Base-by-base conservation (phyloP, 805 yeast species). In the Candida maltosa region DNA sequence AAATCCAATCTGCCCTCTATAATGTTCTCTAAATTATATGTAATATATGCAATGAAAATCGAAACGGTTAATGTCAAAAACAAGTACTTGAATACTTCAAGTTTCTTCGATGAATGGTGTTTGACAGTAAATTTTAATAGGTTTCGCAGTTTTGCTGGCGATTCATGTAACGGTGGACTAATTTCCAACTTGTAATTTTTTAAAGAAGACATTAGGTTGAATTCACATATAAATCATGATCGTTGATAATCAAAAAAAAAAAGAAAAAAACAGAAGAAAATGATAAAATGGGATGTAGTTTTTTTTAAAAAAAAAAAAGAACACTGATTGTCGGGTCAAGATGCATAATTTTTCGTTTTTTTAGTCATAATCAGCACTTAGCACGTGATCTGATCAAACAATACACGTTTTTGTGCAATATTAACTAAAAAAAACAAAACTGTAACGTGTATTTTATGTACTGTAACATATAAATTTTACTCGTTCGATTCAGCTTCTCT, bases 141-240 rank as follows among this genome's bases (percentile, higher is more conserved):
- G 29, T 38, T 47, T 16, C 39, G 36, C 7, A 42, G 18, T 24
- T 34, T 31, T 10, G 37, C 33, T 15, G 42, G 35, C 4, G 12
- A 11, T 4, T 21, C 24, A 8, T 43, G 37, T 6, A 46, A 34
- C 25, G 49, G 41, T 22, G 58, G 60, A 14, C 42, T 40, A 24
- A 58, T 49, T 29, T 57, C 61, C 28, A 62, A 48, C 12, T 42
- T 35, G 39, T 52, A 60, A 35, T 58, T 52, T 39, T 62, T 61
- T 21, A 49, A 32, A 6, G 59, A 53, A 25, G 64, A 54, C 66
- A 60, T 58, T 27, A 12, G 7, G 26, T 10, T 19, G 21, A 16
- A 15, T 9, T 39, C 32, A 41, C 45, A 41, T 41, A 38, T 41
- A 41, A 19, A 41, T 41, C 45, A 41, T 41, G 26, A 15, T 16